phyloP scores from a whole-genome alignment of 192 early-diverging fungal genomes.

The Coemansia sp. region DNA sequence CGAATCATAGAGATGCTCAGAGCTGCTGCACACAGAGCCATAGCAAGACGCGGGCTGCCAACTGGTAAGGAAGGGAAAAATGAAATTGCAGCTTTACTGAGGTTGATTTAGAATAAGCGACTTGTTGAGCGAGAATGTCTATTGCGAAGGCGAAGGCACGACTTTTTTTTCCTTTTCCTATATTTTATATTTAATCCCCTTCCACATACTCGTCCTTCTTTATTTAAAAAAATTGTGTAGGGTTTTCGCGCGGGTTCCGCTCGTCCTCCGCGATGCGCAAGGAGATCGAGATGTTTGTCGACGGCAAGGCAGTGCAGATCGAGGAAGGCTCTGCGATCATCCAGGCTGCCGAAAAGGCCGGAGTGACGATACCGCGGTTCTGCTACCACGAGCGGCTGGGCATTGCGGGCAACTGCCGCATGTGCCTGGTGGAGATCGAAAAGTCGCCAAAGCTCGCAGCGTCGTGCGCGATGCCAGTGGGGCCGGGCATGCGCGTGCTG shows the following conservation, averaged over 20 bases:
- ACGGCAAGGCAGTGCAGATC: slow-evolving; percentile 85
- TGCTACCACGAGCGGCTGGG: slow-evolving; percentile 89
- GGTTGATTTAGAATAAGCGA: too few relatives aligned
- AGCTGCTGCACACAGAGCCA: slow-evolving; percentile 2
- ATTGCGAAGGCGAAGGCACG: too few relatives aligned
- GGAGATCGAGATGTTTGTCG: slow-evolving; percentile 85
- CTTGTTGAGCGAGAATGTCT: too few relatives aligned
- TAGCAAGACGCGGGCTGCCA: not conserved
- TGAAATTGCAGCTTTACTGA: too few relatives aligned
- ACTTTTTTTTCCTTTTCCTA: too few relatives aligned
- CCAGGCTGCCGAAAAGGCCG: slow-evolving; percentile 96
- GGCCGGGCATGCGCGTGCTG: slow-evolving; percentile 96
- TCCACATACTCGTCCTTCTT: too few relatives aligned
- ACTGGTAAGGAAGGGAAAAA: not conserved
- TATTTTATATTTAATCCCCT: too few relatives aligned
- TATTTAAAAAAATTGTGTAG: too few relatives aligned
- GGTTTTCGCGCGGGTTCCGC: slow-evolving; percentile 14
- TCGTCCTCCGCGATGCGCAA: slow-evolving; percentile 22
- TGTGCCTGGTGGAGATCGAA: slow-evolving; percentile 98
- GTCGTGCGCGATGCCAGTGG: slow-evolving; percentile 96
- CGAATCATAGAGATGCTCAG: not conserved
- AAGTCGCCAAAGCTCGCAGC: slow-evolving; percentile 94
- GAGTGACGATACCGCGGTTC: slow-evolving; percentile 70
- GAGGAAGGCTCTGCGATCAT: slow-evolving; percentile 93
- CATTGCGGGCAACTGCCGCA: slow-evolving; percentile 98